phyloP scores from a whole-genome alignment of 352 stramenopile species.

The Elongisporangium anandrum region DNA sequence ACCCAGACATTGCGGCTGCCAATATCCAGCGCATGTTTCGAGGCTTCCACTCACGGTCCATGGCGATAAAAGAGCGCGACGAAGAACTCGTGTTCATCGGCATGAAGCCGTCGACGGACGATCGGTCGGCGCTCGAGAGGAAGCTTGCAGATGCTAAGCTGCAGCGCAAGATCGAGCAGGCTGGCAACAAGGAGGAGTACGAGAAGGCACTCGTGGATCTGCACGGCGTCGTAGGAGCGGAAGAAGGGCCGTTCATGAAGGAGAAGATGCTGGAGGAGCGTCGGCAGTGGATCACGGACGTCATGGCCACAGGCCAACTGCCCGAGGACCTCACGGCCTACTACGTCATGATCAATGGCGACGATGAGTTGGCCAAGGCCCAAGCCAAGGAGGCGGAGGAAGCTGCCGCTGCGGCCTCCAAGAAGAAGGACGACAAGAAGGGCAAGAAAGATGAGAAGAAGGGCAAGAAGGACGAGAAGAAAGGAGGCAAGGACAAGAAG shows the following conservation, averaged over 20 bases:
- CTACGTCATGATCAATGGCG: constrained; percentile 59
- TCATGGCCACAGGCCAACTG: constrained; percentile 80
- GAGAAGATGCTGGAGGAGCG: constrained; percentile 89
- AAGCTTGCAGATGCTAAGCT: constrained; percentile 70
- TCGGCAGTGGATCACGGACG: constrained; percentile 91
- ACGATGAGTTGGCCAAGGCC: constrained; percentile 38
- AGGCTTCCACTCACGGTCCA: constrained; percentile 67
- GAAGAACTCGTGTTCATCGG: constrained; percentile 91
- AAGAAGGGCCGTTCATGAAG: constrained; percentile 93
- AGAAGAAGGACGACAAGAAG: constrained; percentile 38
- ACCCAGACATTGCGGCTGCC: constrained; percentile 87
- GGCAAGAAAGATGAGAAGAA: constrained; percentile 35
- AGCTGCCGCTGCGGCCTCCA: constrained; percentile 14
- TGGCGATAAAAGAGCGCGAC: constrained; percentile 64
- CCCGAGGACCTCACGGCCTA: constrained; percentile 89
- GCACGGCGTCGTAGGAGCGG: constrained; percentile 67
- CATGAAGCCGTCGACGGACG: constrained; percentile 76
- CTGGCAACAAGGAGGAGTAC: constrained; percentile 91
- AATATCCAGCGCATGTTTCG: constrained; percentile 91
- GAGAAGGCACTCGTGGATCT: constrained; percentile 82
- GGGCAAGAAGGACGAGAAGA: constrained; percentile 39
- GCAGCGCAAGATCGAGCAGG: constrained; percentile 88
- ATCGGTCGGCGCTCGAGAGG: constrained; percentile 64
- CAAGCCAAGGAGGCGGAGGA: constrained; percentile 57
- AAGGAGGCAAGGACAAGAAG: constrained; percentile 45